Percentiles rank a stretch among this genome's conserved stretches.
These are phyloP conservation scores for Metarhizium guizhouense DNA, from an alignment of 2,329 filamentous ascomycete genomes.

Conservation along the genomic window DNA sequence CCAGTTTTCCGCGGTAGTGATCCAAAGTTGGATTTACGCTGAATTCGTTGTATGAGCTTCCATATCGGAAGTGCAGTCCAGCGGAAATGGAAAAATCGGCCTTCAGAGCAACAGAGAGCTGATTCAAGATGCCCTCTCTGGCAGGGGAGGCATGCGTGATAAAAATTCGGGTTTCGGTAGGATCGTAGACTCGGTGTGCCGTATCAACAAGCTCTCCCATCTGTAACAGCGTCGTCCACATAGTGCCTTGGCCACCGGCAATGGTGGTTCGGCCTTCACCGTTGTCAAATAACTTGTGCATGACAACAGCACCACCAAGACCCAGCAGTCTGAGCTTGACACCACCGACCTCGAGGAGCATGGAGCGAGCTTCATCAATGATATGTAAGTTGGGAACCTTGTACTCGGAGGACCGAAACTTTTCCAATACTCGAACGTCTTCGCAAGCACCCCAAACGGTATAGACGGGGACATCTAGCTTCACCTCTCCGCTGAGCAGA, in stretches of 20 bases:
- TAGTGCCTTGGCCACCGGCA: slow-evolving; percentile 93
- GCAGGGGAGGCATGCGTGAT: slow-evolving; percentile 95
- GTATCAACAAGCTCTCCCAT: slow-evolving; percentile 98
- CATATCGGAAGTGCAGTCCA: slow-evolving; percentile 95
- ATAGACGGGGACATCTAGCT: slow-evolving; percentile 92
- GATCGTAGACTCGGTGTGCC: slow-evolving; percentile 95
- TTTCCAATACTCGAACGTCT: slow-evolving; percentile 93
- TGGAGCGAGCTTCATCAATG: slow-evolving; percentile 94
- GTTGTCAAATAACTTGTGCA: slow-evolving; percentile 99
- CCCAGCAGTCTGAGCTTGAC: slow-evolving; percentile 93
- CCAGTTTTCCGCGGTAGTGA: slow-evolving; percentile 96
- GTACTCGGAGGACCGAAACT: slow-evolving; percentile 95
- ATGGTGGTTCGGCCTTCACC: slow-evolving; percentile 97
- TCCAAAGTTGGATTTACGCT: slow-evolving; percentile 97
- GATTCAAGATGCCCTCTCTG: slow-evolving; percentile 91
- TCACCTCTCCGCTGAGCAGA: slow-evolving; percentile 80
- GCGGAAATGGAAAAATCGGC: slow-evolving; percentile 97
- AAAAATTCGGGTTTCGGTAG: slow-evolving; percentile 92
- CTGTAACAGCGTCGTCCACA: slow-evolving; percentile 98
- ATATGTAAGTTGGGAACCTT: slow-evolving; percentile 97
- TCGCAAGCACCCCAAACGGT: slow-evolving; percentile 99
- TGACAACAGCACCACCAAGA: slow-evolving; percentile 91
- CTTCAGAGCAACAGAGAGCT: slow-evolving; percentile 94
- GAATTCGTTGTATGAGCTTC: slow-evolving; percentile 99
- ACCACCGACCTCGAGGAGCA: slow-evolving; percentile 87